Percentiles rank a stretch among this genome's conserved stretches.
Conservation (phyloP, 2,329 filamentous ascomycete species). For the Periconia sp. region DNA sequence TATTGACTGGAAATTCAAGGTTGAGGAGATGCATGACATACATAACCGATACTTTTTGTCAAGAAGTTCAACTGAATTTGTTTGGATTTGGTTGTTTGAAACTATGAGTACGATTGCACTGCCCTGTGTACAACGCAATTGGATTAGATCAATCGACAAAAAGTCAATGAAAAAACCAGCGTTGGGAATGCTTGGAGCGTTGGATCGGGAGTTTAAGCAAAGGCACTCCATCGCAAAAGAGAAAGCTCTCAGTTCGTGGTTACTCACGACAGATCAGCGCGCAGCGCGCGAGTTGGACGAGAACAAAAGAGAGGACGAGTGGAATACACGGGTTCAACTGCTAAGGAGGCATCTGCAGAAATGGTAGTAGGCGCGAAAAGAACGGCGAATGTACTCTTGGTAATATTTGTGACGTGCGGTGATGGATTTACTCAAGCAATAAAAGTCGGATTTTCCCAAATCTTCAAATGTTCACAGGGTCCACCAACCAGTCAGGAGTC, state of each 20-base stretch:
- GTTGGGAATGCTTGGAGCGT: conserved; percentile 5
- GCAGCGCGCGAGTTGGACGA: neutral
- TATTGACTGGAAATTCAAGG: conserved; percentile 5
- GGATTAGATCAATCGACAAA: neutral
- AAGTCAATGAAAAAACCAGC: conserved; percentile 7
- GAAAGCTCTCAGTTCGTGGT: neutral
- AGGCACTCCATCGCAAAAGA: neutral
- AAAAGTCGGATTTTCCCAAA: too few species aligned
- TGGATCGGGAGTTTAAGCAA: neutral
- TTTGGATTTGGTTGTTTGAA: conserved; percentile 3
- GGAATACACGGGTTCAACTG: neutral
- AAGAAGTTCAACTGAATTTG: too few species aligned
- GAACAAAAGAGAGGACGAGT: neutral
- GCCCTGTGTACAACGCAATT: conserved; percentile 7
- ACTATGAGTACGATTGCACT: conserved; percentile 3
- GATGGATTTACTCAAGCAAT: too few species aligned
- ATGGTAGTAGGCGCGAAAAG: too few species aligned
- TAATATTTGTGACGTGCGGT: too few species aligned
- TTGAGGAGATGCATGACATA: neutral
- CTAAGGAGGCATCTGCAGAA: neutral
- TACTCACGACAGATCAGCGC: neutral
- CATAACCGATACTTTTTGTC: neutral
- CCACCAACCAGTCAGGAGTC: too few species aligned
- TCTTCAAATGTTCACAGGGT: too few species aligned
- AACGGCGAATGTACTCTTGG: too few species aligned